Conservation (phyloP, 1,284 basidiomycete genomes). For the Xerocomus nothofagi region DNA sequence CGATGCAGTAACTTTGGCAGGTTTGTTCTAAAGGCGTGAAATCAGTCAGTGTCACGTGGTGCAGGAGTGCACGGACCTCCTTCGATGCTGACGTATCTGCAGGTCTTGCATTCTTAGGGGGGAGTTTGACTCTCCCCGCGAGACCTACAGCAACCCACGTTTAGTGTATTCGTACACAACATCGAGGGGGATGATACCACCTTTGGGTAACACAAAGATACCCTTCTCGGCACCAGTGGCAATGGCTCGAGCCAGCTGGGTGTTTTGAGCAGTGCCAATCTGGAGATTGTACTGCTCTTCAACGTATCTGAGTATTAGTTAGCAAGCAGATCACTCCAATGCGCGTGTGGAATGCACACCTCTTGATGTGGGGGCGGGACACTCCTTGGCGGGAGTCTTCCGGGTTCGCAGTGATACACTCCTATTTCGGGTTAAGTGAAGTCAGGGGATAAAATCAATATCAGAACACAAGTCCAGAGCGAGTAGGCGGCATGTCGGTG, state of each 20-base stretch:
- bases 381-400: constrained; percentile 84
- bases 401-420: constrained; percentile 75
- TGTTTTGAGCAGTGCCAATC: constrained; percentile 75
- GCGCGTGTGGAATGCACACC: constrained; percentile 46
- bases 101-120: constrained; percentile 57
- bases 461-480: constrained; percentile 4
- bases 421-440: constrained; percentile 44
- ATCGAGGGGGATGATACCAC: constrained; percentile 39
- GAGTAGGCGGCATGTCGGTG: background rate
- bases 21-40: constrained; percentile 53
- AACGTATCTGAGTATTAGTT: constrained; percentile 56
- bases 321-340: constrained; percentile 11
- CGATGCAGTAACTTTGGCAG: constrained; percentile 39
- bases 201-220: constrained; percentile 85
- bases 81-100: constrained; percentile 57
- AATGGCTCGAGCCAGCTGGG: constrained; percentile 83
- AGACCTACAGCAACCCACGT: constrained; percentile 47
- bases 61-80: constrained; percentile 51
- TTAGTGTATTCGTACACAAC: constrained; percentile 3
- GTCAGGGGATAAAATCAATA: constrained; percentile 23
- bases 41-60: constrained; percentile 29
- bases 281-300: constrained; percentile 79
- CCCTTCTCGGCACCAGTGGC: constrained; percentile 77
- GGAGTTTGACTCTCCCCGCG: constrained; percentile 83
- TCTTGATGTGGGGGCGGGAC: constrained; percentile 91